Conservation (phyloP, 2,329 filamentous ascomycete genomes). For the Nothophoma quercina region DNA sequence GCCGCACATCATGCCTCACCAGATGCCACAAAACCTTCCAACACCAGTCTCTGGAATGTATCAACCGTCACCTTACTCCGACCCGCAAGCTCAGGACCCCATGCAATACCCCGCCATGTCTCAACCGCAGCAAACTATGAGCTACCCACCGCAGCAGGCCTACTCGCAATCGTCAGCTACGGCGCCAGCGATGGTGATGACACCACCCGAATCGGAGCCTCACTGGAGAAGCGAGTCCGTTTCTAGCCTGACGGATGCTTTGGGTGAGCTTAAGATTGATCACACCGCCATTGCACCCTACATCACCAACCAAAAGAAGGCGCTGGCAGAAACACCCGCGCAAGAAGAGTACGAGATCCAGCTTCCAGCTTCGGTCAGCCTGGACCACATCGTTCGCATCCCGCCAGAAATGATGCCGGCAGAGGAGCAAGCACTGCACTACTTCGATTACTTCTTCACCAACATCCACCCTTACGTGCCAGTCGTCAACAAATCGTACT, state of each 20-base stretch:
- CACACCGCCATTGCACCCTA: conserved; percentile 89
- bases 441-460: conserved; percentile 89
- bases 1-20: conserved; percentile 37
- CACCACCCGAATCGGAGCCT: conserved; percentile 59
- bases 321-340: conserved; percentile 66
- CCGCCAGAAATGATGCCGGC: conserved; percentile 92
- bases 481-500: conserved; percentile 79
- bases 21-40: conserved; percentile 39
- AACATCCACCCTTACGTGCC: conserved; percentile 94
- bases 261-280: conserved; percentile 87
- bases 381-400: conserved; percentile 83
- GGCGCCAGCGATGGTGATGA: conserved; percentile 41
- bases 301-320: conserved; percentile 70
- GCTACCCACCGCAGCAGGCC: conserved; percentile 42
- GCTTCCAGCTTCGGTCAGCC: conserved; percentile 72
- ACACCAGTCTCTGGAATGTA: conserved; percentile 46
- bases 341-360: conserved; percentile 75
- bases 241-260: conserved; percentile 77
- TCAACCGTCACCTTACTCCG: conserved; percentile 45
- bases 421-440: conserved; percentile 80
- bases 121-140: conserved; percentile 45
- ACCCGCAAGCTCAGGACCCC: conserved; percentile 43
- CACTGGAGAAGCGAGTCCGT: conserved; percentile 53
- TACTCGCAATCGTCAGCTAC: conserved; percentile 41
- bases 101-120: conserved; percentile 49